Conservation (phyloP, 306 rosid species). For the Cucurbita moschata region DNA sequence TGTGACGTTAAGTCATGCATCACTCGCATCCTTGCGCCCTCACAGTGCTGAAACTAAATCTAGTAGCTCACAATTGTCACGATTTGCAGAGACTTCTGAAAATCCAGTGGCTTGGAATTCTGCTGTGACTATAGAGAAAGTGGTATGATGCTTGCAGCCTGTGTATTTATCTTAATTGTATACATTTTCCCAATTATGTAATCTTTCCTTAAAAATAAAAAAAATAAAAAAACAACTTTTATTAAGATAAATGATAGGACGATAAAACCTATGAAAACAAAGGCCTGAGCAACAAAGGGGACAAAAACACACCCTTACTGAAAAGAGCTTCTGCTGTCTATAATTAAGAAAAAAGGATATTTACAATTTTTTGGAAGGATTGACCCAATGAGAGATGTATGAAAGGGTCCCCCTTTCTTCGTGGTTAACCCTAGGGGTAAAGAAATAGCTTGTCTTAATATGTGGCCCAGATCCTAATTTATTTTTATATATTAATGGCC, state of each 20-base stretch:
- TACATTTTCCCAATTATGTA: background rate
- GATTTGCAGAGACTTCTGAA: conserved; percentile 79
- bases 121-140: conserved; percentile 61
- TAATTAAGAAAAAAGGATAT: background rate
- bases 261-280: background rate
- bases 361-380: background rate
- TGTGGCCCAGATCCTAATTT: background rate
- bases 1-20: conserved; percentile 52
- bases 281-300: background rate
- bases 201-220: background rate
- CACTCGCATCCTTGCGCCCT: conserved; percentile 66
- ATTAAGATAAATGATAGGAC: background rate
- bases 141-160: conserved; percentile 33
- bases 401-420: background rate
- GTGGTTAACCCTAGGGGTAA: background rate
- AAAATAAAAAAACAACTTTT: background rate
- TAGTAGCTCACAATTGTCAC: conserved; percentile 87
- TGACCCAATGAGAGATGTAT: background rate
- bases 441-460: background rate
- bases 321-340: background rate
- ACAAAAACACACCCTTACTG: background rate
- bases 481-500: background rate
- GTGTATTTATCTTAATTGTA: background rate
- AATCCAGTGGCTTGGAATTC: conserved; percentile 66
- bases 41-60: conserved; percentile 96